Evolutionary conservation across 2,329 filamentous ascomycete genomes (phyloP), one percentile per base, ranked within the genome.

Genomic region (Hypoxylon sp.): DNA sequence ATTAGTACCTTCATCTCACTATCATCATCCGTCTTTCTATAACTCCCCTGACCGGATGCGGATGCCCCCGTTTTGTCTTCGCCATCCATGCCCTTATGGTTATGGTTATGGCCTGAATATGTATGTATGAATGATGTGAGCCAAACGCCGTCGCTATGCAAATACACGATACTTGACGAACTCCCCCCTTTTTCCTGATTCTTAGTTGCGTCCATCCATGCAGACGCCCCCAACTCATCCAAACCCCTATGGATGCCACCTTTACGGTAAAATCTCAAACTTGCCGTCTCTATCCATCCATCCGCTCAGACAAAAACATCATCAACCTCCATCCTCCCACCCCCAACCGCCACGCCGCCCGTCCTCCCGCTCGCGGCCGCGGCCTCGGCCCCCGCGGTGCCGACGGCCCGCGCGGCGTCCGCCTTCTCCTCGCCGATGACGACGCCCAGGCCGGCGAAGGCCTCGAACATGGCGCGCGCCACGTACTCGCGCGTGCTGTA

Each of bases 361-460:
- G 40, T 56, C 40, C 18, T 30, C 11, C 28, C 62, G 8, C 42
- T 50, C 24, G 73, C 77, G 1, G 77, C 78, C 1, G 76, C 78
- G 18, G 80, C 77, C 49, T 81, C 74, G 0, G 75, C 73, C 3
- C 72, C 75, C 3, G 71, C 72, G 18, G 77, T 69, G 5, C 81
- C 67, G 51, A 76, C 51, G 72, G 74, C 74, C 6, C 74, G 76
- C 46, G 72, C 76, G 45, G 82, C 79, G 1, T 71, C 74, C 2
- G 75, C 71, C 78, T 86, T 87, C 74, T 97, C 94, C 46, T 97
- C 93, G 33, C 87, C 90, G 42, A 99, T 83, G 72, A 97, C 96
- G 42, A 97, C 92, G 0, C 92, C 93, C 64, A 99, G 78, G 0
- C 96, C 96, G 0, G 92, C 89, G 79, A 97, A 98, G 0, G 95